Conservation (phyloP, 371 early-diverging fungal species). For the Dichotomocladium elegans region DNA sequence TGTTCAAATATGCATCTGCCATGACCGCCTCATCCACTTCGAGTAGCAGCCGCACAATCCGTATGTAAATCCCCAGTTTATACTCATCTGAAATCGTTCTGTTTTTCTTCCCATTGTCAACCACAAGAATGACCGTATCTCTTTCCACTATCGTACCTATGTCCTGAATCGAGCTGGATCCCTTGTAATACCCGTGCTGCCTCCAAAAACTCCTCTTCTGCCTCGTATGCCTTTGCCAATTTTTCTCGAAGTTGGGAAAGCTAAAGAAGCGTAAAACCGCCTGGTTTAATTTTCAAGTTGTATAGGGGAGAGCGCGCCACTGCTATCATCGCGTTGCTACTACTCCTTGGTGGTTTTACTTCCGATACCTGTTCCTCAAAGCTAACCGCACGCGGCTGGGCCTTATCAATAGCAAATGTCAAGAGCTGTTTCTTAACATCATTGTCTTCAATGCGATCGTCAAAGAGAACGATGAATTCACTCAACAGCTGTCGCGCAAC, state of each 20-base stretch:
- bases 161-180: conserved; percentile 84
- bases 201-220: conserved; percentile 73
- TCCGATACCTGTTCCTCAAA: conserved; percentile 80
- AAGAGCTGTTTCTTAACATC: conserved; percentile 51
- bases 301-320: too few species aligned
- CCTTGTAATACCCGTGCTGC: conserved; percentile 80
- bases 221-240: conserved; percentile 69
- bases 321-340: too few species aligned
- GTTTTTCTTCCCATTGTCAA: too few species aligned
- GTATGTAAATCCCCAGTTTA: conserved; percentile 78
- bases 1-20: conserved; percentile 81
- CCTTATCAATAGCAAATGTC: conserved; percentile 52
- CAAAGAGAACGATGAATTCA: conserved; percentile 52
- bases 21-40: conserved; percentile 82
- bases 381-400: conserved; percentile 71
- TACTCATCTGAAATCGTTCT: conserved; percentile 74
- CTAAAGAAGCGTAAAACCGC: conserved; percentile 35
- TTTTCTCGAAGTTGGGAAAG: conserved; percentile 71
- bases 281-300: too few species aligned
- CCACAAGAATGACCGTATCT: not conserved
- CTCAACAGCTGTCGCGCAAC: conserved; percentile 69
- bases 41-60: conserved; percentile 77
- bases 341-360: not conserved
- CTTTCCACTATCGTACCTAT: conserved; percentile 47
- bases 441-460: conserved; percentile 29